Base-by-base conservation (phyloP, 2,329 filamentous ascomycete species). In the Colletotrichum somersetense region DNA sequence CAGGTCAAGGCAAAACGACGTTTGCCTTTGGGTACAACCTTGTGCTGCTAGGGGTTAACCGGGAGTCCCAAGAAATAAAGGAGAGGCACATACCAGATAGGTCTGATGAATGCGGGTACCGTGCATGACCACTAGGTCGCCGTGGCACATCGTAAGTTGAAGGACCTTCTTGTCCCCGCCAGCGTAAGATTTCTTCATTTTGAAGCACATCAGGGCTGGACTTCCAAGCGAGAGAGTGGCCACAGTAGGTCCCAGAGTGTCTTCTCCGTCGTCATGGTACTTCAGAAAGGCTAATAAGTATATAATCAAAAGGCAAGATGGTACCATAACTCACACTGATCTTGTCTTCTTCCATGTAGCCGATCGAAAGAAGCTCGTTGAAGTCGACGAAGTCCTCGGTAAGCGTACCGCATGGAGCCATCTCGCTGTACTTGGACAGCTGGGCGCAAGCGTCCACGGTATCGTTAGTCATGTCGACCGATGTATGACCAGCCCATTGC, bases 261-360 rank as follows among this genome's bases (percentile, higher is more conserved):
- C 81, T 76, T 93, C 91, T 5, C 91, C 91, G 74, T 93, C 91
- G 69, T 92, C 90, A 71, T 93, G 91, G 75, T 87, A 91, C 82
- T 89, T n/a, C 74, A 4, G 3, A 14, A 61, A 38, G n/a, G 30
- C 57, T 18, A 23, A 35, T 65, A 57, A 58, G 61, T 26, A 20
- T 3, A 14, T 58, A 30, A 26, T 4, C 12, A 44, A 53, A 38
- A 30, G 14, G 57, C 20, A 30, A 30, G 8, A 2, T 33, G 16
- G 2, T 56, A 46, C 3, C 8, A 5, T 26, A 48, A 80, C 85
- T 78, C 77, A 88, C 87, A 38, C 81, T 84, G 65, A 93, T 92
- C 38, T 84, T 83, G 61, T 89, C 87, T 0, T 84, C 80, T 75
- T 91, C 84, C 75, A 91, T 88, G 76, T 92, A 93, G 0, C 87